Evolutionary conservation across 1,284 basidiomycete species (phyloP).

Genomic region (Trichosporon sp.): DNA sequence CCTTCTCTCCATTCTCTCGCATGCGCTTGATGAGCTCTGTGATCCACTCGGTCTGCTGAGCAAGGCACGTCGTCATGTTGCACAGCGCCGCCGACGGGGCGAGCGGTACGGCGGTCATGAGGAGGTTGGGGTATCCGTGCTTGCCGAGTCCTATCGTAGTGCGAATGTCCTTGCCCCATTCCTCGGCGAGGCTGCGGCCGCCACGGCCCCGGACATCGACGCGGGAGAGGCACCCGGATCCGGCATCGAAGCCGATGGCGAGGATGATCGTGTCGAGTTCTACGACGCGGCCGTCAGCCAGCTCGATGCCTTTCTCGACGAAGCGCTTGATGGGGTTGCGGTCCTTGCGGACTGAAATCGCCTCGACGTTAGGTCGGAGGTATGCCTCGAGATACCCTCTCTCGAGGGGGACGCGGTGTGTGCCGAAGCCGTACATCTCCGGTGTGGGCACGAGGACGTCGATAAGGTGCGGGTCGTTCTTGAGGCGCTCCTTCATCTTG

Average conservation of each 20-base stretch:
- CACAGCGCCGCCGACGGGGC: slow-evolving; percentile 14
- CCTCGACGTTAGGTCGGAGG: slow-evolving; percentile 13
- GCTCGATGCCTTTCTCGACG: slow-evolving; percentile 8
- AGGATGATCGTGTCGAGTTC: slow-evolving; percentile 16
- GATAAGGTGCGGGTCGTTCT: slow-evolving; percentile 12
- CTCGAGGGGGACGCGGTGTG: slow-evolving; percentile 18
- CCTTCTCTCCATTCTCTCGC: slow-evolving; percentile 3
- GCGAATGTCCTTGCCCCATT: slow-evolving; percentile 14
- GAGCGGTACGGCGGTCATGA: slow-evolving; percentile 11
- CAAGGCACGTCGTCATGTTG: slow-evolving; percentile 17
- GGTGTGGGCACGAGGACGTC: slow-evolving; percentile 6
- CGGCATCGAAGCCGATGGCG: slow-evolving; percentile 16
- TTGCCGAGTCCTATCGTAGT: slow-evolving; percentile 13
- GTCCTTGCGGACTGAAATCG: slow-evolving; percentile 7
- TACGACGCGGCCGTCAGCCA: slow-evolving; percentile 1
- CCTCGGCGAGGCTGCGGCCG: slow-evolving; percentile 7
- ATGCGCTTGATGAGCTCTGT: neutral
- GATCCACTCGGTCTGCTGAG: slow-evolving; percentile 18
- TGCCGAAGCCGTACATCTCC: slow-evolving; percentile 12
- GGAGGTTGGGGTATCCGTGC: slow-evolving; percentile 17
- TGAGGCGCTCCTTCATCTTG: slow-evolving; percentile 10
- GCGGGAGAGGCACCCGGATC: slow-evolving; percentile 7
- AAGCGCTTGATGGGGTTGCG: slow-evolving; percentile 12
- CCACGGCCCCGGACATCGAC: slow-evolving; percentile 12
- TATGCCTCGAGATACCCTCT: slow-evolving; percentile 9